A percentile compares a stretch with the other conserved stretches of the same genome.
These are phyloP conservation scores for Xylaria scruposa DNA, from an alignment of 495 filamentous ascomycete genomes.

Conservation along the genomic window DNA sequence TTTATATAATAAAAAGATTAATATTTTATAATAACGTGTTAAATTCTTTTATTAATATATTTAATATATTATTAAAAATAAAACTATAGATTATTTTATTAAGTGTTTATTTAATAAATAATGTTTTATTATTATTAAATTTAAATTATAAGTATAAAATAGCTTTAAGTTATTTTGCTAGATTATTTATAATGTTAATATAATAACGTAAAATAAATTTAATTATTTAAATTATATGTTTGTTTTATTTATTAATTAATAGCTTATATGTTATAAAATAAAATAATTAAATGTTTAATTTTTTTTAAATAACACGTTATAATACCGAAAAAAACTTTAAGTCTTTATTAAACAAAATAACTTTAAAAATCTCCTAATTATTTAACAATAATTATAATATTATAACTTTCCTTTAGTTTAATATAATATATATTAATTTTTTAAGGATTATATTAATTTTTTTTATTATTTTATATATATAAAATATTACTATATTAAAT, in stretches of 20 bases:
- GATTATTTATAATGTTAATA: background rate
- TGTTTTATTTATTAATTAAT: background rate
- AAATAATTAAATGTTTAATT: background rate
- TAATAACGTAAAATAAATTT: conserved; percentile 3
- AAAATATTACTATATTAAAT: background rate
- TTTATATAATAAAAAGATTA: background rate
- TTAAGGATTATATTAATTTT: conserved; percentile 12
- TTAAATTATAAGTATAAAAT: background rate
- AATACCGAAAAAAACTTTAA: background rate
- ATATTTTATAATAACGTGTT: background rate
- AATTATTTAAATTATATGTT: conserved; percentile 2
- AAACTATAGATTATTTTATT: conserved; percentile 1
- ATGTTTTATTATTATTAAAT: background rate
- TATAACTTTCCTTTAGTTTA: background rate
- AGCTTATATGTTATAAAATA: background rate
- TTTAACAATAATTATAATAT: background rate
- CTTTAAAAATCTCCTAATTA: conserved; percentile 3
- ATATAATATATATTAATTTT: background rate
- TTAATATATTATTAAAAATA: background rate
- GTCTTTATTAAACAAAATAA: background rate
- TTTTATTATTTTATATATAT: conserved; percentile 8
- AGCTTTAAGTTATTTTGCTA: background rate
- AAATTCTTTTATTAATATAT: background rate
- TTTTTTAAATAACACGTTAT: background rate
- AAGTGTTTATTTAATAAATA: background rate